These are phyloP conservation scores for Didymella exigua DNA, from an alignment of 2,329 filamentous ascomycete genomes.

Conservation along the genomic window DNA sequence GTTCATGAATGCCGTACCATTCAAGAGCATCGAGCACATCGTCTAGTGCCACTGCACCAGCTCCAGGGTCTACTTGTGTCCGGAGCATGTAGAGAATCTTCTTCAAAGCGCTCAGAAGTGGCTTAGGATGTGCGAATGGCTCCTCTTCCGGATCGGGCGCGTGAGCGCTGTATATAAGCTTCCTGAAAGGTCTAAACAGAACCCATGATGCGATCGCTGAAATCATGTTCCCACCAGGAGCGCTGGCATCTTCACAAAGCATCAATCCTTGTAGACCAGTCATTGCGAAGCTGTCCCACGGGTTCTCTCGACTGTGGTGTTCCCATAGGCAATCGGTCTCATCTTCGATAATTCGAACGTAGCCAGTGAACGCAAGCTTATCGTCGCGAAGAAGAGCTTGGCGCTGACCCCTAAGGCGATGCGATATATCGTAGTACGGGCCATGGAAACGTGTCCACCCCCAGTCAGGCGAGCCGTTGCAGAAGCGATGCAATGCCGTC, in stretches of 20 bases:
- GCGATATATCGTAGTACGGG: conserved; percentile 63
- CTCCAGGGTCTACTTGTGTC: conserved; percentile 47
- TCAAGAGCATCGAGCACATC: conserved; percentile 47
- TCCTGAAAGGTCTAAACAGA: conserved; percentile 64
- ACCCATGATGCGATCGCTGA: conserved; percentile 65
- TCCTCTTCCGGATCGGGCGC: conserved; percentile 55
- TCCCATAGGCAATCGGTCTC: conserved; percentile 67
- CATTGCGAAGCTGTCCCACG: conserved; percentile 63
- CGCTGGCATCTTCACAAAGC: conserved; percentile 36
- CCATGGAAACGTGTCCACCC: conserved; percentile 68
- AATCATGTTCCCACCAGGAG: conserved; percentile 52
- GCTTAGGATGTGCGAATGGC: conserved; percentile 55
- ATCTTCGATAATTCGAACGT: conserved; percentile 66
- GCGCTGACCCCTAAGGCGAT: conserved; percentile 62
- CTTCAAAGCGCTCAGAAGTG: conserved; percentile 58
- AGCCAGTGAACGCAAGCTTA: conserved; percentile 65
- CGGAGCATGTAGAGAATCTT: conserved; percentile 59
- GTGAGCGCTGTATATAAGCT: conserved; percentile 58
- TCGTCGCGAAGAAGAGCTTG: conserved; percentile 65
- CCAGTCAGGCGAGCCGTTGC: conserved; percentile 63
- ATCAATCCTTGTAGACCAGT: conserved; percentile 61
- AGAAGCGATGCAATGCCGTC: conserved; percentile 65
- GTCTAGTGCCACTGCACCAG: conserved; percentile 42
- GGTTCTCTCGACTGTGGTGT: conserved; percentile 60
- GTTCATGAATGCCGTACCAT: conserved; percentile 49